phyloP scores from a whole-genome alignment of 169 alveolate genomes.

The Toxoplasma gondii region DNA sequence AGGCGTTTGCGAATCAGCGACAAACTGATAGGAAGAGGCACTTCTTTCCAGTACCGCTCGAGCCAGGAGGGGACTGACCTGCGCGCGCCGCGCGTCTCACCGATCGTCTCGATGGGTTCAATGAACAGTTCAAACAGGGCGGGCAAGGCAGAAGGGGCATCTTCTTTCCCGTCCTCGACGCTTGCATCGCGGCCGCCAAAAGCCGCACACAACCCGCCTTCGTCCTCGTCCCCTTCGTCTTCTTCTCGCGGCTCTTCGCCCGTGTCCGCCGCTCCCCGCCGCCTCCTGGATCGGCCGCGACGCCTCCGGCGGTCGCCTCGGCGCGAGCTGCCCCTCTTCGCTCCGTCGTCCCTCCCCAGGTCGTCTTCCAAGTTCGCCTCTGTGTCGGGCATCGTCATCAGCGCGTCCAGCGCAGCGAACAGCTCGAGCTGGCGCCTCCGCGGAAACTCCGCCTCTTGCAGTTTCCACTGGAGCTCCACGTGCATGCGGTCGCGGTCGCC shows the following conservation, averaged over 20 bases:
- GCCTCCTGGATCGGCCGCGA: neutral
- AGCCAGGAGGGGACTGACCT: slow-evolving; percentile 16
- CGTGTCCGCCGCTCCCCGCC: neutral
- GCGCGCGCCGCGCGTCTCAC: slow-evolving; percentile 25
- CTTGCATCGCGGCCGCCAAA: neutral
- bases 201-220: neutral
- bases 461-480: slow-evolving; percentile 37
- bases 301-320: neutral
- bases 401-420: slow-evolving; percentile 18
- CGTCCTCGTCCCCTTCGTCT: neutral
- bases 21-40: slow-evolving; percentile 31
- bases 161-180: neutral
- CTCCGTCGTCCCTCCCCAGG: neutral
- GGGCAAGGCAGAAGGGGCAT: neutral
- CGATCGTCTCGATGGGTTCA: slow-evolving; percentile 38
- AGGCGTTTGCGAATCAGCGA: slow-evolving; percentile 6
- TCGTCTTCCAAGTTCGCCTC: neutral
- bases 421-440: slow-evolving; percentile 38
- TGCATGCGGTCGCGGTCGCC: slow-evolving; percentile 16
- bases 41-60: slow-evolving; percentile 40
- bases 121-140: slow-evolving; percentile 35
- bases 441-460: slow-evolving; percentile 54
- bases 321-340: neutral
- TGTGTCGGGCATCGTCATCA: neutral
- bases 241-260: neutral